Evolutionary conservation across 345 rosid genomes (phyloP).

Genomic region (Passiflora organensis): DNA sequence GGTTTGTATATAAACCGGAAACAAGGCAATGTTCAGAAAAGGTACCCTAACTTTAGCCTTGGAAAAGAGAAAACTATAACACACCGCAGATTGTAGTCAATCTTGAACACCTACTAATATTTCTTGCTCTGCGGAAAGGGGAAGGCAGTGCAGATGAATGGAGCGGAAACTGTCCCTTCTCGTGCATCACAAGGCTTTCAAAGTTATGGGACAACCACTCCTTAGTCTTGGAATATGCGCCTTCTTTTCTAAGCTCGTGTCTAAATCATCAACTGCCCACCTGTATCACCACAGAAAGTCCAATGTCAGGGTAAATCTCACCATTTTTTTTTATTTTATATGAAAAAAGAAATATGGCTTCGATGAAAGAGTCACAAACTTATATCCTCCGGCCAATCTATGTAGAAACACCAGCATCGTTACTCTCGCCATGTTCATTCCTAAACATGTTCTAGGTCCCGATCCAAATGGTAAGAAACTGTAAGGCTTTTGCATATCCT

Average conservation of each 20-base stretch:
- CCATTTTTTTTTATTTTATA: too few species aligned
- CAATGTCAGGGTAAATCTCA: background rate
- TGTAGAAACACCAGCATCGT: constrained; percentile 46
- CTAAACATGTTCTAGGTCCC: constrained; percentile 52
- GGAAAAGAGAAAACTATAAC: too few species aligned
- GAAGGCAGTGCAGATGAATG: too few species aligned
- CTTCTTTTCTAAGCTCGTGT: constrained; percentile 38
- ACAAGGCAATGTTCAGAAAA: too few species aligned
- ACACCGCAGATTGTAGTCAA: too few species aligned
- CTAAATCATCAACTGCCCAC: constrained; percentile 46
- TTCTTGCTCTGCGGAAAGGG: too few species aligned
- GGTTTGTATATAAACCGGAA: too few species aligned
- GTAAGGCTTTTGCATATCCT: constrained; percentile 50
- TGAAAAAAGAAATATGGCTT: background rate
- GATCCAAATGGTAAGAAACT: constrained; percentile 55
- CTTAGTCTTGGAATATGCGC: constrained; percentile 43
- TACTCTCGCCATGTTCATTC: constrained; percentile 53
- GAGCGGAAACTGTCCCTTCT: too few species aligned
- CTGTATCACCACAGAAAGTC: constrained; percentile 15
- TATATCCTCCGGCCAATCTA: constrained; percentile 38
- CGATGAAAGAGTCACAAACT: constrained; percentile 17
- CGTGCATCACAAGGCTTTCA: constrained; percentile 23
- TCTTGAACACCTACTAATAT: too few species aligned
- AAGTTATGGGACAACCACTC: constrained; percentile 55
- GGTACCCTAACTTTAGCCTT: too few species aligned